These are phyloP conservation scores for Rhizophagus prolifer DNA, from an alignment of 192 early-diverging fungal genomes.

Conservation along the genomic window DNA sequence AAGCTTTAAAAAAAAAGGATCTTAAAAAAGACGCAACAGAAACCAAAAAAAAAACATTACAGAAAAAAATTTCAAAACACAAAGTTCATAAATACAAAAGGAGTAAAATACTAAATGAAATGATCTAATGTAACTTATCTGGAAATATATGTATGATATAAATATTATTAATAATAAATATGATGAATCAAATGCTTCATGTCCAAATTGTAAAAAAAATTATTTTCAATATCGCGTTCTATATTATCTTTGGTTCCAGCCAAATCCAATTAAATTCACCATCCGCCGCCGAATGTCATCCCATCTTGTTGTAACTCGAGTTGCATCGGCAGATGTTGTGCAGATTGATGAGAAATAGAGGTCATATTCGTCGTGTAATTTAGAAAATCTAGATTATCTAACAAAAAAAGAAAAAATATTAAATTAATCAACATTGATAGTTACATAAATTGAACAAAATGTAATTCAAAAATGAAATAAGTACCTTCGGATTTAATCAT, in stretches of 20 bases:
- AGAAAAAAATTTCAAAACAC: no score
- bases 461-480: neutral
- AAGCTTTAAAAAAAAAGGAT: no score
- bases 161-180: neutral
- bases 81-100: no score
- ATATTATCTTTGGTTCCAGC: constrained; percentile 9
- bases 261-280: constrained; percentile 6
- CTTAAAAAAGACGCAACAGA: no score
- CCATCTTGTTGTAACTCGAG: constrained; percentile 14
- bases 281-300: constrained; percentile 8
- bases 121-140: no score
- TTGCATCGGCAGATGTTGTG: constrained; percentile 20
- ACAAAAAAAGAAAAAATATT: no score
- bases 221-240: neutral
- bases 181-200: neutral
- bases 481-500: constrained; percentile 16
- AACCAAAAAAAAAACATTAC: no score
- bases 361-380: neutral
- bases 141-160: neutral
- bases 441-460: neutral
- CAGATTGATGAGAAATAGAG: constrained; percentile 11
- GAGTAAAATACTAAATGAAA: no score
- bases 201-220: neutral
- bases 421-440: neutral
- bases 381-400: constrained; percentile 11